Base-by-base conservation (phyloP, 2,329 filamentous ascomycete species). In the Nemania serpens region DNA sequence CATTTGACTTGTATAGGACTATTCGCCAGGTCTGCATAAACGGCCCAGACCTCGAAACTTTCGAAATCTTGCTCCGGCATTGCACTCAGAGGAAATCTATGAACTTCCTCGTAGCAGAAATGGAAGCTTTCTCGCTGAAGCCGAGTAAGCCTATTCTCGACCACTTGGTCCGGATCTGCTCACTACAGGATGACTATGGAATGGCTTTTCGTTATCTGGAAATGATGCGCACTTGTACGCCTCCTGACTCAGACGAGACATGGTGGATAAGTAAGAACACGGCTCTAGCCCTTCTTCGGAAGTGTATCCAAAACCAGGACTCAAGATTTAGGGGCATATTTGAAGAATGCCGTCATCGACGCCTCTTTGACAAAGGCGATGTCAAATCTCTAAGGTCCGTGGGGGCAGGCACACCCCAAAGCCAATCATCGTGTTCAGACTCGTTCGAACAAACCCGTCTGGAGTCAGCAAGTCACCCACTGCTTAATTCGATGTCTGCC, bases 1-100 rank as follows among this genome's bases (percentile, higher is more conserved):
- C 74, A 5, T 63, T 78, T 18, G 75, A 76, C 55, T 43, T 78
- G 15, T 80, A 79, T 66, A 71, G 72, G 43, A 70, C 72, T 36
- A 62, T 79, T 22, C 72, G 75, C 5, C 71, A 73, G 48, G 62
- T 79, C 45, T 77, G 74, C 59, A 66, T 67, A 1, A 61, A 66
- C 10, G 74, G 72, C 1, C 77, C 77, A 12, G 72, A 75, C 66
- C 59, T 73, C 11, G 65, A 71, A 37, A 79, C 77, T 1, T 78
- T 76, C 55, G 65, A 72, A 11, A 55, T 77, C 11, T 69, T 80
- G 20, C 67, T 78, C 11, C 55, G 50, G n/a, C 46, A 68, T 43
- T 68, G 74, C 68, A 71, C 55, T 10, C 51, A 60, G 36, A 61
- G 51, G 41, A 71, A 70, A 52, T 70, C 70, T 13, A 71, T 75